phyloP scores from a whole-genome alignment of 2,329 filamentous ascomycete species.

The Ceratocystis albifundus region DNA sequence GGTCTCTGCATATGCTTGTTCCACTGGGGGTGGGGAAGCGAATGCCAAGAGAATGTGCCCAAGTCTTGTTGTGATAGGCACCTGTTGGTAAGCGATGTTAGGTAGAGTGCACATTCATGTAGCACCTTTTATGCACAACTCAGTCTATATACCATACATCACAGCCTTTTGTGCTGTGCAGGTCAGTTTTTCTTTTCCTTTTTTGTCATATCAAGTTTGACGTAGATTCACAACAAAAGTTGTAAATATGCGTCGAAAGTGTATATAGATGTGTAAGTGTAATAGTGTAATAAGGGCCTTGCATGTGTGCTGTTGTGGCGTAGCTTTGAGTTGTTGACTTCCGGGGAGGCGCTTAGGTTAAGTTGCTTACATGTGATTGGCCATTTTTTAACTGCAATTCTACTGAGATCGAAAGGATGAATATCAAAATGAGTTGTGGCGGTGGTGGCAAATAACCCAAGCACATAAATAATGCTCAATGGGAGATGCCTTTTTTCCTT shows the following conservation, averaged over 20 bases:
- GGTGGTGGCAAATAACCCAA: not conserved
- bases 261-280: not conserved
- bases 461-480: not conserved
- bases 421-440: too few relatives aligned
- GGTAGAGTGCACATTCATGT: not conserved
- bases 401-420: not conserved
- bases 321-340: not conserved
- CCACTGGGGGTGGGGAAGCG: not conserved
- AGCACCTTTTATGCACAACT: not conserved
- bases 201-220: not conserved
- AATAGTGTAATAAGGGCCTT: not conserved
- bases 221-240: not conserved
- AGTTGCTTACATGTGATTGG: slow-evolving; percentile 15
- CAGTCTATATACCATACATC: not conserved
- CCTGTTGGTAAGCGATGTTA: not conserved
- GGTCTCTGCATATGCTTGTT: not conserved
- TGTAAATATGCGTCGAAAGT: not conserved
- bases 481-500: too few relatives aligned
- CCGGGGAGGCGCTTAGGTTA: slow-evolving; percentile 11
- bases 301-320: slow-evolving; percentile 6
- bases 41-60: slow-evolving; percentile 1
- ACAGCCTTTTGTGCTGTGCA: not conserved
- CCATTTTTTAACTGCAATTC: not conserved
- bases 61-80: not conserved
- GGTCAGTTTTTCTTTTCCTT: not conserved